Evolutionary conservation across 1,284 basidiomycete genomes (phyloP).

Genomic region (Naganishia liquefaciens): DNA sequence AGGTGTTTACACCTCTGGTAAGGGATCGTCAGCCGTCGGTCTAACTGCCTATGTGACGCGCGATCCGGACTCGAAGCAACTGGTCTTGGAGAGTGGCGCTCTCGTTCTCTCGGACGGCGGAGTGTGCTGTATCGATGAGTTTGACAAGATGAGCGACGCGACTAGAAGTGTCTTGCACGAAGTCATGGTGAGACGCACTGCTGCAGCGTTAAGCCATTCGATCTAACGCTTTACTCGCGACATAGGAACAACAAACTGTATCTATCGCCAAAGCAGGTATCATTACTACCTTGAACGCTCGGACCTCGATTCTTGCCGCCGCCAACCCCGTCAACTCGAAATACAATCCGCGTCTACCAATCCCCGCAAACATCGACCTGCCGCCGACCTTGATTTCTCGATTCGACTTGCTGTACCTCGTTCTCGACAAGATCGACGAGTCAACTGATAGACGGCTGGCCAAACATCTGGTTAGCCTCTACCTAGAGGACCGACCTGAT

Average conservation of each 20-base stretch:
- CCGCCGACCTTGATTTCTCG: conserved; percentile 97
- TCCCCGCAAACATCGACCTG: conserved; percentile 82
- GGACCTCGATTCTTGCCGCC: conserved; percentile 94
- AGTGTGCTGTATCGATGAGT: conserved; percentile 99
- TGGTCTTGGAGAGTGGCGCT: conserved; percentile 95
- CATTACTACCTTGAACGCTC: conserved; percentile 95
- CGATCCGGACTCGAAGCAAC: conserved; percentile 95
- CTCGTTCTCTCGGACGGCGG: conserved; percentile 95
- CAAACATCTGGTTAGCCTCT: conserved; percentile 88
- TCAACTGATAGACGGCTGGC: conserved; percentile 82
- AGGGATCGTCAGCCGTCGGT: conserved; percentile 97
- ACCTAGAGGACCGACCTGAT: conserved; percentile 84
- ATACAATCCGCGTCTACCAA: conserved; percentile 85
- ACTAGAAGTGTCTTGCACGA: conserved; percentile 96
- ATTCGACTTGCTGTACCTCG: conserved; percentile 96
- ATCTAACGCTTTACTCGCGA: background rate
- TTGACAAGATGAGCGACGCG: conserved; percentile 98
- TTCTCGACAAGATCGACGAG: conserved; percentile 94
- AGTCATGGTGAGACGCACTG: conserved; percentile 76
- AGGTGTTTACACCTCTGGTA: conserved; percentile 94
- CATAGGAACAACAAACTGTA: conserved; percentile 98
- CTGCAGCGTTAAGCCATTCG: background rate
- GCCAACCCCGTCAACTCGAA: conserved; percentile 96
- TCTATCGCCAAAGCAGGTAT: conserved; percentile 99
- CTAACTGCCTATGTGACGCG: conserved; percentile 96